phyloP scores from a whole-genome alignment of 371 early-diverging fungal species.

The Syncephalastrum monosporum region DNA sequence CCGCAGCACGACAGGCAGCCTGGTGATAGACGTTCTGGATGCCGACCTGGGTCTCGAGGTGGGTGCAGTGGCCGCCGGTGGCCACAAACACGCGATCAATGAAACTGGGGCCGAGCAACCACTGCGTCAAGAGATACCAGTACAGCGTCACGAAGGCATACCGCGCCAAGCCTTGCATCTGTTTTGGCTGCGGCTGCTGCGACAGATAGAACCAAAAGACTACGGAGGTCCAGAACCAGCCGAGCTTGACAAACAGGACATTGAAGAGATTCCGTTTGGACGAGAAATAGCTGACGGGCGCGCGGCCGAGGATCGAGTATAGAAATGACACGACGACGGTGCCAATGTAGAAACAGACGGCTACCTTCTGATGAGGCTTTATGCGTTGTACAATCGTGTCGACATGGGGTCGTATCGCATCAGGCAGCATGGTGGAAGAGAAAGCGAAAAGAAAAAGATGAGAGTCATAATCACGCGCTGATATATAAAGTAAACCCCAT shows the following conservation, averaged over 20 bases:
- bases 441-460: too few relatives aligned
- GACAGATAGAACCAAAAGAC: slow-evolving; percentile 48
- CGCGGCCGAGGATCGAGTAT: slow-evolving; percentile 25
- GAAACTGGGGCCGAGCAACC: slow-evolving; percentile 79
- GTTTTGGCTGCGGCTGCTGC: slow-evolving; percentile 15
- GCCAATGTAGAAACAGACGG: slow-evolving; percentile 21
- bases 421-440: too few relatives aligned
- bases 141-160: slow-evolving; percentile 73
- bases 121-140: slow-evolving; percentile 83
- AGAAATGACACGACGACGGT: slow-evolving; percentile 30
- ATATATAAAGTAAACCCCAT: too few relatives aligned
- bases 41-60: slow-evolving; percentile 1
- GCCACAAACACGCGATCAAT: slow-evolving; percentile 75
- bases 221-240: slow-evolving; percentile 81
- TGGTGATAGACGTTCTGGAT: slow-evolving; percentile 26
- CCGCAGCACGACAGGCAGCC: slow-evolving; percentile 56
- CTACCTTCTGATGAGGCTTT: slow-evolving; percentile 35
- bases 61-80: slow-evolving; percentile 67
- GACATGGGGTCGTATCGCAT: too few relatives aligned
- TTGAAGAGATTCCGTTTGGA: slow-evolving; percentile 79
- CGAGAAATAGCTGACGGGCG: slow-evolving; percentile 53
- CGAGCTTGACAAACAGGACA: slow-evolving; percentile 74
- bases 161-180: slow-evolving; percentile 37
- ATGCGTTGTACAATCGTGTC: slow-evolving; percentile 1
- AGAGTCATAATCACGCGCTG: too few relatives aligned